Evolutionary conservation across 2,329 filamentous ascomycete species (phyloP).

Genomic region (Bipolaris zeicola): DNA sequence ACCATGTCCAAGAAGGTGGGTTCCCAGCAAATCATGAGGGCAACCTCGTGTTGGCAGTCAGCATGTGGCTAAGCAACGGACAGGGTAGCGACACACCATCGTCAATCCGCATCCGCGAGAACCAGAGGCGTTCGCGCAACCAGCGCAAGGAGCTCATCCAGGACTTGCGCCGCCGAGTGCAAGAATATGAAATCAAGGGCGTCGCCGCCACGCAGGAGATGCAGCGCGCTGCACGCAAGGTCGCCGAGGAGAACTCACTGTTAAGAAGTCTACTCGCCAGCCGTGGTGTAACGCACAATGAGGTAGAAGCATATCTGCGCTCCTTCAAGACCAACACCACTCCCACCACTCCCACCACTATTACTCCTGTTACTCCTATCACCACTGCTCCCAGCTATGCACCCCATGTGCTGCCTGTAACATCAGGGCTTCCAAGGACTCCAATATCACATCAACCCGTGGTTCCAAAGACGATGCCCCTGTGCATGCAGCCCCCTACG

Average conservation of each 20-base stretch:
- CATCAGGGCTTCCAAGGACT: neutral
- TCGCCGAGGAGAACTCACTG: constrained; percentile 69
- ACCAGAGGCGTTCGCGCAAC: constrained; percentile 73
- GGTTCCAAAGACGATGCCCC: neutral
- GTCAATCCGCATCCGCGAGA: constrained; percentile 67
- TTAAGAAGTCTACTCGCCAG: constrained; percentile 61
- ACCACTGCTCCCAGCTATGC: neutral
- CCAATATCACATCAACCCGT: neutral
- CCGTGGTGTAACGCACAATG: constrained; percentile 27
- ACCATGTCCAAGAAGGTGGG: constrained; percentile 12
- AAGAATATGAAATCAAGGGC: constrained; percentile 66
- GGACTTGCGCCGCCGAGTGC: constrained; percentile 67
- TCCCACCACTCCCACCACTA: neutral
- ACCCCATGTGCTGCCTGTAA: neutral
- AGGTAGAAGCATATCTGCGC: constrained; percentile 29
- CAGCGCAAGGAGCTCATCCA: constrained; percentile 72
- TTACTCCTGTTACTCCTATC: neutral
- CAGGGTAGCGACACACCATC: constrained; percentile 39
- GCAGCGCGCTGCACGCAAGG: constrained; percentile 69
- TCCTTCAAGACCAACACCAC: constrained; percentile 12
- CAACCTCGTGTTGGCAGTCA: neutral
- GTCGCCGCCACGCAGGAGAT: constrained; percentile 70
- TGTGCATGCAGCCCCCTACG: neutral
- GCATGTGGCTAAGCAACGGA: neutral
- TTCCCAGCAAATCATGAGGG: neutral